phyloP scores from a whole-genome alignment of 345 rosid genomes.

The Lumnitzera racemosa region DNA sequence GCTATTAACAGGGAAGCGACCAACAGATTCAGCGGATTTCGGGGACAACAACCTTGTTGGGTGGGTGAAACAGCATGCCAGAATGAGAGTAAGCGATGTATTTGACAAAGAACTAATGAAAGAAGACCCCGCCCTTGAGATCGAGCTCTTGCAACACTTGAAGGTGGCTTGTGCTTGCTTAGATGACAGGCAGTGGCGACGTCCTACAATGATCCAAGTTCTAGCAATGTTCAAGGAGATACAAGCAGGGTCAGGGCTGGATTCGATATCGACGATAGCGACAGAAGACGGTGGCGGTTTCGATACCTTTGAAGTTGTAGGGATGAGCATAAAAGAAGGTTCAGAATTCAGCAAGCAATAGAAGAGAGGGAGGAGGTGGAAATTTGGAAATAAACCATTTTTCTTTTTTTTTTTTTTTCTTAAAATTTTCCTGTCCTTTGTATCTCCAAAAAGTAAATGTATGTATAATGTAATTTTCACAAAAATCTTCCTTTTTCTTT shows the following conservation, averaged over 20 bases:
- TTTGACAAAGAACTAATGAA: slow-evolving; percentile 68
- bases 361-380: slow-evolving; percentile 14
- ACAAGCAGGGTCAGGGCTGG: slow-evolving; percentile 67
- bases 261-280: slow-evolving; percentile 64
- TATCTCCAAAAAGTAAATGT: slow-evolving; percentile 19
- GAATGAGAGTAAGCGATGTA: slow-evolving; percentile 58
- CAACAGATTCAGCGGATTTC: slow-evolving; percentile 90
- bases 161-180: slow-evolving; percentile 74
- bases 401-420: slow-evolving; percentile 20
- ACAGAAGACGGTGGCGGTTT: slow-evolving; percentile 66
- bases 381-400: slow-evolving; percentile 3
- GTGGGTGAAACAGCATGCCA: slow-evolving; percentile 95
- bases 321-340: slow-evolving; percentile 77
- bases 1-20: slow-evolving; percentile 79
- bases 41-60: slow-evolving; percentile 98
- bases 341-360: slow-evolving; percentile 46
- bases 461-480: slow-evolving; percentile 2
- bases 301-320: slow-evolving; percentile 50
- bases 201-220: slow-evolving; percentile 84
- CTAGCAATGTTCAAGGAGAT: slow-evolving; percentile 75
- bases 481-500: neutral
- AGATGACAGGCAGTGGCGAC: slow-evolving; percentile 57
- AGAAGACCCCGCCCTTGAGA: slow-evolving; percentile 65
- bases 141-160: slow-evolving; percentile 68
- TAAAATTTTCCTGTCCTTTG: slow-evolving; percentile 13